Percentiles rank a stretch among this genome's conserved stretches.
Evolutionary conservation across 176 grass and related monocot species (phyloP).

Genomic region (Carex cristatella): DNA sequence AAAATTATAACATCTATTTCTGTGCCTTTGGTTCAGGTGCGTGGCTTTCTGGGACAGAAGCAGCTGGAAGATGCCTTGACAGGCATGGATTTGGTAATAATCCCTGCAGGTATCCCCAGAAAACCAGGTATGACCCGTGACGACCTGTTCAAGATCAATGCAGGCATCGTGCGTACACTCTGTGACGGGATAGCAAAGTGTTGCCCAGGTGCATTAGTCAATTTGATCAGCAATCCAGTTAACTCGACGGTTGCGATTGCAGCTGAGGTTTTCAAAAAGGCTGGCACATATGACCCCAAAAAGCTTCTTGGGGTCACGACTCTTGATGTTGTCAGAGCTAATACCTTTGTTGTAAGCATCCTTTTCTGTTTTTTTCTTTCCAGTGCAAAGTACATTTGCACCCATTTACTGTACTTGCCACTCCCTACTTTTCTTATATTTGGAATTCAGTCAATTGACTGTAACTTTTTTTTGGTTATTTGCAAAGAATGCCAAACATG

Average conservation of each 20-base stretch:
- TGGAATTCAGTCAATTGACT: neutral
- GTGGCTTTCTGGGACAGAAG: conserved; percentile 65
- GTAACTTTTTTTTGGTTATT: neutral
- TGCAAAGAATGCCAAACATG: neutral
- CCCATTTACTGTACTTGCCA: neutral
- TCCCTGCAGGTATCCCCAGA: conserved; percentile 89
- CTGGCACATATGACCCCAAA: conserved; percentile 83
- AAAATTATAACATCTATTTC: neutral
- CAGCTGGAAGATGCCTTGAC: conserved; percentile 83
- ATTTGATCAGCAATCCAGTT: conserved; percentile 96
- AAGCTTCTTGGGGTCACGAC: conserved; percentile 91
- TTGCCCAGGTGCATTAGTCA: conserved; percentile 73
- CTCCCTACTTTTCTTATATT: conserved; percentile 5
- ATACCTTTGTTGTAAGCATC: conserved; percentile 90
- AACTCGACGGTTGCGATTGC: conserved; percentile 95
- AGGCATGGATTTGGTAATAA: conserved; percentile 93
- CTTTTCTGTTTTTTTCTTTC: conserved; percentile 13
- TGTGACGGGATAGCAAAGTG: conserved; percentile 75
- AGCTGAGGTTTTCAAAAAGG: conserved; percentile 97
- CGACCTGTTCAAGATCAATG: conserved; percentile 97
- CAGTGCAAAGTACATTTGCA: neutral
- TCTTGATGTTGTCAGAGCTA: conserved; percentile 94
- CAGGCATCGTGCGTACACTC: conserved; percentile 75
- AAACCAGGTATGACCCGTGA: conserved; percentile 99
- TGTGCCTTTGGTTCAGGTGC: conserved; percentile 42